Base-by-base conservation (phyloP, 2,329 filamentous ascomycete species). In the Monosporascus ibericus region DNA sequence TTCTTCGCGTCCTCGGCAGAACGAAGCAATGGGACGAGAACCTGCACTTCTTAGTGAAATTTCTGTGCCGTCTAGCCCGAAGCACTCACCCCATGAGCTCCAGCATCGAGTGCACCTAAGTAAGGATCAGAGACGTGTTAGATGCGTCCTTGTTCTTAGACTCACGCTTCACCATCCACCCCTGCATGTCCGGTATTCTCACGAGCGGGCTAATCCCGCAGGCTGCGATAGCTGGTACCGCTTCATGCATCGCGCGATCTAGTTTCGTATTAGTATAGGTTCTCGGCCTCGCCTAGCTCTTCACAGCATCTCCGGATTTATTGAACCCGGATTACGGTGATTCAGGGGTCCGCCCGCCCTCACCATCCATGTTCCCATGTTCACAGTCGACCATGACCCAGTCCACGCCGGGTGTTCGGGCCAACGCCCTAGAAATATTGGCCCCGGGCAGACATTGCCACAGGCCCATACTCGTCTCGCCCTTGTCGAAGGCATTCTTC, bases 361-460 rank as follows among this genome's bases (percentile, higher is more conserved):
- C 64, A 76, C 75, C 76, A 56, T 78, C 76, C 40, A 82, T 77
- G 51, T 76, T 79, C 6, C 80, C 80, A 62, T 82, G 80, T 54
- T 80, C 78, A 60, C 78, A 79, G 62, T 81, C 80, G 25, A 81
- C 79, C 65, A 86, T 72, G 9, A 89, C 79, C 76, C 85, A 87
- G 63, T 88, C 85, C 1, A 85, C 75, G 1, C 83, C 85, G 1
- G 78, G 69, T 3, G 77, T 78, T 51, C 81, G 72, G 2, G 86
- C 84, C 47, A 89, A 70, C 18, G 76, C 67, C 50, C 82, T 75
- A 5, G 82, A 81, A 14, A 85, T 69, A 55, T 85, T 84, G 44
- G 76, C 72, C 0, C 81, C 80, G 0, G 82, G 82, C 50, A 85
- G 68, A 73, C 83, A 83, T 69, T 86, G 82, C 82, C 81, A 86